Evolutionary conservation across 2,329 filamentous ascomycete genomes (phyloP).

Genomic region (Colletotrichum spaethianum): DNA sequence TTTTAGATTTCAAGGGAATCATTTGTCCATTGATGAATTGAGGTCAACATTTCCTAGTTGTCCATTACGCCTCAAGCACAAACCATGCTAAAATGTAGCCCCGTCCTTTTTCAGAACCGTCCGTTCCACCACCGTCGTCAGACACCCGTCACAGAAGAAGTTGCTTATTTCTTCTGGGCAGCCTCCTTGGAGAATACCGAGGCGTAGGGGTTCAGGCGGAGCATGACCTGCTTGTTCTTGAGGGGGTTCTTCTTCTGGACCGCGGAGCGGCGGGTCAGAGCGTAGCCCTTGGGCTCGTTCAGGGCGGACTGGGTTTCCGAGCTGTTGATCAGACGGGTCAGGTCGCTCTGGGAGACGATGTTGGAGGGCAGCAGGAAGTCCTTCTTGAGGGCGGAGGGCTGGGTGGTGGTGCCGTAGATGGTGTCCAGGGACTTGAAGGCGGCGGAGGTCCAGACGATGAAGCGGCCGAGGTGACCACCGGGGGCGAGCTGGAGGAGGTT

Average conservation of each 20-base stretch:
- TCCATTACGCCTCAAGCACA: constrained; percentile 44
- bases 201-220: constrained; percentile 99
- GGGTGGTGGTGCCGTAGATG: constrained; percentile 95
- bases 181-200: constrained; percentile 85
- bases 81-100: constrained; percentile 44
- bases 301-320: constrained; percentile 98
- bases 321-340: constrained; percentile 98
- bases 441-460: constrained; percentile 98
- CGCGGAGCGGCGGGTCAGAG: constrained; percentile 88
- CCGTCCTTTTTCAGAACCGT: constrained; percentile 40
- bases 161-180: constrained; percentile 61
- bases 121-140: constrained; percentile 36
- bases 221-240: constrained; percentile 97
- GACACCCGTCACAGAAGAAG: constrained; percentile 19
- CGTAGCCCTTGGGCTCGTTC: constrained; percentile 89
- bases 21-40: constrained; percentile 45
- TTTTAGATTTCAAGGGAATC: constrained; percentile 41
- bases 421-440: constrained; percentile 97
- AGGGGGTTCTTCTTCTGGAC: constrained; percentile 99
- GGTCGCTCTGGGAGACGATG: constrained; percentile 93
- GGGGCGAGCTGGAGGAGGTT: constrained; percentile 99
- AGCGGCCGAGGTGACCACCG: constrained; percentile 98
- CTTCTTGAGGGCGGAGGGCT: constrained; percentile 94
- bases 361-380: constrained; percentile 98
- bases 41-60: constrained; percentile 45